Base-by-base conservation (phyloP, 257 asterid species). In the Anisodus acutangulus region DNA sequence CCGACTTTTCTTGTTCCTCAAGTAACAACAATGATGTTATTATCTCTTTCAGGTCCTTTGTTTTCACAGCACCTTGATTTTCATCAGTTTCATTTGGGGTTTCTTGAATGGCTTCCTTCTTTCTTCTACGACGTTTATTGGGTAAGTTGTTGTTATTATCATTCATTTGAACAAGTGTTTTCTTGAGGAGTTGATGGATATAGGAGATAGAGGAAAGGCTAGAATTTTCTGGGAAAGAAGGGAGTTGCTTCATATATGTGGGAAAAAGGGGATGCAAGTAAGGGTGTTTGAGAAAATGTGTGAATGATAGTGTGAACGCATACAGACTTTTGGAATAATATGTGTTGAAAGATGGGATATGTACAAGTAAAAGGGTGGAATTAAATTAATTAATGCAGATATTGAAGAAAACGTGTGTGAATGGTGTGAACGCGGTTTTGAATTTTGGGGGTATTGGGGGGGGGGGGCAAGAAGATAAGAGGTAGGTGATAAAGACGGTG, bases 1-100 rank as follows among this genome's bases (percentile, higher is more conserved):
- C 98, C 76, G 67, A 13, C 90, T 92, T 93, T 66, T 92, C 98
- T 80, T 92, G 98, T 68, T 95, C 97, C 16, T 97, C 99, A 70
- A 93, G 93, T 74, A 95, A 87, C 62, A 88, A 83, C 88, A 95
- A 82, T 9, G 98, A 93, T 3, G 98, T 91, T 12, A 97, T 89
- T 80, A 97, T 95, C 92, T 95, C 96, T 82, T 88, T 91, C 86
- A 97, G 62, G 67, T 90, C 98, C 78, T 91, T 95, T 0, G 97
- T 93, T 90, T 93, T 97, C 79, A 85, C 92, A 43, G 47, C 79
- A 15, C 83, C 91, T 83, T 86, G 93, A 84, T 91, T 88, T n/a
- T 85, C 84, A 66, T 54, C 41, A 51, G 10, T 35, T 55, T 54
- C 83, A 43, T 72, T 84, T 8, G n/a, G 49, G 45, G 35, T 19